These are phyloP conservation scores for Arthroderma sp. DNA, from an alignment of 2,329 filamentous ascomycete species.

Conservation along the genomic window DNA sequence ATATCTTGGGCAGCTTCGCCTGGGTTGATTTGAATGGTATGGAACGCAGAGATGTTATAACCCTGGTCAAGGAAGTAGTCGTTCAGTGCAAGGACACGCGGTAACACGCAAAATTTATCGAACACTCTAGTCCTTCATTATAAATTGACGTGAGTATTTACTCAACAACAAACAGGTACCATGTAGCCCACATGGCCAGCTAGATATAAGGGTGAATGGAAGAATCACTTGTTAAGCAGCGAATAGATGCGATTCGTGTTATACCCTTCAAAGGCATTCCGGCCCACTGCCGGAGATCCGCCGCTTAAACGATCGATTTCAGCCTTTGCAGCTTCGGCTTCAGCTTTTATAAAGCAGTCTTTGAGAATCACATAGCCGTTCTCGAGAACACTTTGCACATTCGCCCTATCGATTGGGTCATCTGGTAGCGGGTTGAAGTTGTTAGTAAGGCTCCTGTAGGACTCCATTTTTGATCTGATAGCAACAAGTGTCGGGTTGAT, in stretches of 20 bases:
- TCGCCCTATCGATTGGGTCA: slow-evolving; percentile 14
- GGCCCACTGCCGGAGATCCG: slow-evolving; percentile 16
- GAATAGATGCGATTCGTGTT: slow-evolving; percentile 28
- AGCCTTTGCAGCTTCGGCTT: slow-evolving; percentile 18
- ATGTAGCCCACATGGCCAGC: background rate
- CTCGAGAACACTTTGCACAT: slow-evolving; percentile 19
- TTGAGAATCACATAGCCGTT: slow-evolving; percentile 27
- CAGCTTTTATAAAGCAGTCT: slow-evolving; percentile 19
- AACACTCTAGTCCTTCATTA: slow-evolving; percentile 20
- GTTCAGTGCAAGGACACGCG: slow-evolving; percentile 26
- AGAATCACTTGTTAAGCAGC: slow-evolving; percentile 23
- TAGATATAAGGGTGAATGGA: background rate
- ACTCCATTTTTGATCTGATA: background rate
- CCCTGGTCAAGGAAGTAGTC: slow-evolving; percentile 29
- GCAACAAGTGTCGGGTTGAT: too few relatives aligned
- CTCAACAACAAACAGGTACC: background rate
- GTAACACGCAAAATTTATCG: slow-evolving; percentile 25
- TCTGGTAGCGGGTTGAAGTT: slow-evolving; percentile 6
- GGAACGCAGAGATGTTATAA: slow-evolving; percentile 23
- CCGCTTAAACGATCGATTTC: slow-evolving; percentile 24
- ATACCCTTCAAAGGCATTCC: slow-evolving; percentile 27
- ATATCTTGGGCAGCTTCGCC: slow-evolving; percentile 26
- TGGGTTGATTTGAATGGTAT: slow-evolving; percentile 28
- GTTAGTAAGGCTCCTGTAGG: background rate
- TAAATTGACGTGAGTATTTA: background rate